phyloP scores from a whole-genome alignment of 2,329 filamentous ascomycete species.

The Gnomoniopsis smithogilvyi region DNA sequence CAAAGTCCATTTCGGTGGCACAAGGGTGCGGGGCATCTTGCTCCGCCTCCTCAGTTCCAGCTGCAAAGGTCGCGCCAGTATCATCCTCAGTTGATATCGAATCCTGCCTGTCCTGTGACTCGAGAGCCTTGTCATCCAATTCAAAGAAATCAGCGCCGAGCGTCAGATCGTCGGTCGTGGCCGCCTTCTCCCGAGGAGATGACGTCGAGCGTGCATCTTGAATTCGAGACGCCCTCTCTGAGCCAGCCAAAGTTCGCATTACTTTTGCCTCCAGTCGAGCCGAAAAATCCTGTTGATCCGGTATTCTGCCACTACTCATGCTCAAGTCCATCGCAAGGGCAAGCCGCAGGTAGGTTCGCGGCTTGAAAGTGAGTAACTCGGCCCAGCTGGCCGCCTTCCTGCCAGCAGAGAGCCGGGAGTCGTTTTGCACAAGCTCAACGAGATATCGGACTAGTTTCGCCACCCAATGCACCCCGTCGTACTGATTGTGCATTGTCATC shows the following conservation, averaged over 20 bases:
- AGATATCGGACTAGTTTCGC: not conserved
- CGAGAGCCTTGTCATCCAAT: not conserved
- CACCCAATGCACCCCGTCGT: slow-evolving; percentile 40
- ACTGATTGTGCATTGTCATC: slow-evolving; percentile 41
- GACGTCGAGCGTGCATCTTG: not conserved
- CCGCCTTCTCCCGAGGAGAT: not conserved
- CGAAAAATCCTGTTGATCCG: slow-evolving; percentile 39
- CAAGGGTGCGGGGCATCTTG: not conserved
- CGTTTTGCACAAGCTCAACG: slow-evolving; percentile 34
- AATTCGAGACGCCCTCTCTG: not conserved
- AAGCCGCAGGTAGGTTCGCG: slow-evolving; percentile 37
- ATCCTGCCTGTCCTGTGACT: not conserved
- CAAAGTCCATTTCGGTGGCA: not conserved
- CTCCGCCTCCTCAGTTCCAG: not conserved
- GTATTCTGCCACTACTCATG: slow-evolving; percentile 39
- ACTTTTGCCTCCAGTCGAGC: slow-evolving; percentile 26
- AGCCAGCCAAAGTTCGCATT: not conserved
- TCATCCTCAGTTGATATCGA: not conserved
- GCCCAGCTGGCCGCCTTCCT: slow-evolving; percentile 35
- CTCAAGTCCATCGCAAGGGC: slow-evolving; percentile 42
- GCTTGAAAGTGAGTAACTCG: slow-evolving; percentile 38
- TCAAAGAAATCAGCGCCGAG: not conserved
- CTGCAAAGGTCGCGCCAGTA: not conserved
- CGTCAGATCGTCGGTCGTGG: not conserved
- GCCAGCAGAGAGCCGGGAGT: not conserved